Conservation (phyloP, 345 rosid genomes). For the Boechera stricta region DNA sequence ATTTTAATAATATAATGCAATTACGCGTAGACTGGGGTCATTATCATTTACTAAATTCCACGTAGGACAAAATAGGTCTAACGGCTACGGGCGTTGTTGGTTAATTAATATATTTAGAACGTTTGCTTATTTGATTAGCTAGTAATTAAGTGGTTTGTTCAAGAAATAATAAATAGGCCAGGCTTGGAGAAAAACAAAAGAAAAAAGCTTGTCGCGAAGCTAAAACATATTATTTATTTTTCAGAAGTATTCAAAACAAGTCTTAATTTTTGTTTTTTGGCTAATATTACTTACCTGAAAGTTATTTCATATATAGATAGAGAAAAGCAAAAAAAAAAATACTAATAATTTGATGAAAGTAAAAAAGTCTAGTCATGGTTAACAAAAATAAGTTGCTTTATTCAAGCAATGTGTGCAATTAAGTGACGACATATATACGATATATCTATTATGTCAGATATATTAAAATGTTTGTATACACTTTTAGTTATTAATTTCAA, state of each 20-base stretch:
- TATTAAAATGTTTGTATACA: not conserved
- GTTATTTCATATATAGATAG: not conserved
- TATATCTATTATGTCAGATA: not conserved
- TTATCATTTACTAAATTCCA: conserved; percentile 45
- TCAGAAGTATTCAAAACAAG: not conserved
- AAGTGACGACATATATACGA: not conserved
- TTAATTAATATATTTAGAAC: conserved; percentile 24
- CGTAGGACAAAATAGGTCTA: conserved; percentile 39
- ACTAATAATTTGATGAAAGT: not conserved
- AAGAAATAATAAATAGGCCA: conserved; percentile 18
- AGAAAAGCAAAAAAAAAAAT: not conserved
- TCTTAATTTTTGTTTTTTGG: not conserved
- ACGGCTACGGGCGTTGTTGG: conserved; percentile 43
- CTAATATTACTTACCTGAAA: not conserved
- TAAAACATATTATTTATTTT: conserved; percentile 14
- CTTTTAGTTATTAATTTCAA: conserved; percentile 15
- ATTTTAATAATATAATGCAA: conserved; percentile 32
- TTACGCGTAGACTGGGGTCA: conserved; percentile 49
- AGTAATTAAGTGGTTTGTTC: conserved; percentile 25
- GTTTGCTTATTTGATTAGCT: conserved; percentile 38
- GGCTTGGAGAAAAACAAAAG: conserved; percentile 7
- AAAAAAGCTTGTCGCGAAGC: conserved; percentile 5
- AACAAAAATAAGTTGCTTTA: conserved; percentile 1
- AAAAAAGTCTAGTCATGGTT: conserved; percentile 8
- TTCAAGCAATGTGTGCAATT: conserved; percentile 24